Base-by-base conservation (phyloP, 1,284 basidiomycete genomes). In the Pseudozyma thailandica region DNA sequence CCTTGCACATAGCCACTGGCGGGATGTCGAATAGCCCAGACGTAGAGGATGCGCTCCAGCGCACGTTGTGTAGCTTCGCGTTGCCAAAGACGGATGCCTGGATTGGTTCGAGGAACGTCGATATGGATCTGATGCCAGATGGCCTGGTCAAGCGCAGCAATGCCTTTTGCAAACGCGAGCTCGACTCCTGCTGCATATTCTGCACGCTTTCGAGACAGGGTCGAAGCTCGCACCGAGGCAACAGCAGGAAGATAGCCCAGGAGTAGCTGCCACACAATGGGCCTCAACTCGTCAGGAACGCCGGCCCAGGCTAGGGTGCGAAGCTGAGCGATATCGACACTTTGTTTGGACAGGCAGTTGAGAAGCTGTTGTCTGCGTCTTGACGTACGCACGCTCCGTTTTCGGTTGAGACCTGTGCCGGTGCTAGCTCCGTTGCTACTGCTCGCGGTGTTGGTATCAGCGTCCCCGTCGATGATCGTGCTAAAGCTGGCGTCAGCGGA, bases 251-350 rank as follows among this genome's bases (percentile, higher is more conserved):
- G 87, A 84, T 98, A 98, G 33, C 80, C 80, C 41, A 98, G 88
- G 30, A 99, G 87, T 56, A 98, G 86, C 80, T 93, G 93, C 96
- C 96, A 99, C 13, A 91, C 92, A 76, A 96, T 88, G 0, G 94
- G 92, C 38, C 96, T 88, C 21, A 99, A 86, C 76, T 94, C 92
- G 46, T 85, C 83, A 1, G 96, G 95, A 18, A 98, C 90, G 16
- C 96, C 96, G 47, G 91, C 91, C 95, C 95, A 99, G n/a, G 94
- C 90, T 28, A 97, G 87, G 75, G 92, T 91, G 43, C 93, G 87
- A 61, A 98, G 86, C 82, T 92, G 90, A 20, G 88, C 91, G 26
- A 80, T 59, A 47, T 78, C 71, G 50, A 81, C 74, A 43, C 62
- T 72, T 41, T 71, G 60, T 41, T 68, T 71, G 45, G 50, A 57